Conservation (phyloP, 768 basidiomycete genomes). For the Clavaria fumosa region DNA sequence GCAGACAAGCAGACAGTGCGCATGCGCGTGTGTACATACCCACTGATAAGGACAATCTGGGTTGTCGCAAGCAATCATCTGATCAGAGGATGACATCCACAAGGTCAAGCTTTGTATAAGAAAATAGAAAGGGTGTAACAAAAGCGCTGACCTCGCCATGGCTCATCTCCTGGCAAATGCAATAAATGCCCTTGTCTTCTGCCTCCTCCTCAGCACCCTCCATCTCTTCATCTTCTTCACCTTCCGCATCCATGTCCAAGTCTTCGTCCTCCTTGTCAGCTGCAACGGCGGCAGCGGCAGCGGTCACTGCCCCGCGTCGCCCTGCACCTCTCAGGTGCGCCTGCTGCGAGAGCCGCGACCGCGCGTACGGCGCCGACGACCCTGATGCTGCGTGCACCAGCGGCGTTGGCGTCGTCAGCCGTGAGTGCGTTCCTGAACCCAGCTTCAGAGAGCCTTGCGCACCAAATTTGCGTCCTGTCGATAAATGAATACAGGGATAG, state of each 20-base stretch:
- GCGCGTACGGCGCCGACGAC: slow-evolving; percentile 10
- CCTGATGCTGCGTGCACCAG: slow-evolving; percentile 2
- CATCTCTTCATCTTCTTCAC: slow-evolving; percentile 12
- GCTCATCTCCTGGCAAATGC: slow-evolving; percentile 27
- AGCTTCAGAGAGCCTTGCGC: no score
- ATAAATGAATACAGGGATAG: no score
- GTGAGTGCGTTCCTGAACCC: no score
- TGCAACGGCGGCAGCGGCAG: no score
- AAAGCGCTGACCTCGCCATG: slow-evolving; percentile 24
- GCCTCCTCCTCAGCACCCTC: slow-evolving; percentile 16
- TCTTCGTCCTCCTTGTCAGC: slow-evolving; percentile 14
- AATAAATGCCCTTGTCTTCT: slow-evolving; percentile 24
- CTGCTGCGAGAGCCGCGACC: slow-evolving; percentile 18
- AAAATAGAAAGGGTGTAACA: neutral
- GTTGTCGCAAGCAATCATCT: slow-evolving; percentile 43
- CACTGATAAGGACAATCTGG: slow-evolving; percentile 36
- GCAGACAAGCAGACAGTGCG: no score
- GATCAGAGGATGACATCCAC: neutral
- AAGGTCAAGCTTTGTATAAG: neutral
- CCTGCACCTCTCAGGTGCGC: no score
- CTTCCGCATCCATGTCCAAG: slow-evolving; percentile 12
- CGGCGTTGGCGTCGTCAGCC: no score
- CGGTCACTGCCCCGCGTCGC: no score
- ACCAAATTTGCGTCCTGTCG: no score
- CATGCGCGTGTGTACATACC: slow-evolving; percentile 20